Evolutionary conservation across 768 basidiomycete species (phyloP).

Genomic region (Mycena haematopus): DNA sequence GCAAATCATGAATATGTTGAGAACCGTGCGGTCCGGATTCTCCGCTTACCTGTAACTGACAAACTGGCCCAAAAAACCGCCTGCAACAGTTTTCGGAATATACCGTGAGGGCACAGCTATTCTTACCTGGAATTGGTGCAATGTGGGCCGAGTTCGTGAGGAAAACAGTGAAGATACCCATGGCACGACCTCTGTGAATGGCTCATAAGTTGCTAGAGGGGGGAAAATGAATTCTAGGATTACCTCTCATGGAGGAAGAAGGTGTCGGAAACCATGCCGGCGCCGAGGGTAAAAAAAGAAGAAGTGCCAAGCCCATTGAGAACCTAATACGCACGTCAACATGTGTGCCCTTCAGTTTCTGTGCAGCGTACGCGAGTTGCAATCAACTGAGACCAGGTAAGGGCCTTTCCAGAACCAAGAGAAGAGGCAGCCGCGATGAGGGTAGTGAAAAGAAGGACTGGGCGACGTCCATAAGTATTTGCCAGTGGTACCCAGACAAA

Average conservation of each 20-base stretch:
- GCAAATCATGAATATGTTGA: not conserved
- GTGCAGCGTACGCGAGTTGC: slow-evolving; percentile 18
- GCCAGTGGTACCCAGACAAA: slow-evolving; percentile 33
- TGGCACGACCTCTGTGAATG: slow-evolving; percentile 44
- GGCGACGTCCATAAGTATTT: slow-evolving; percentile 32
- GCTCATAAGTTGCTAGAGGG: slow-evolving; percentile 42
- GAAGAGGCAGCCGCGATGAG: slow-evolving; percentile 29
- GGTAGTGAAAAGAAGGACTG: slow-evolving; percentile 29
- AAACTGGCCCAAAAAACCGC: slow-evolving; percentile 34
- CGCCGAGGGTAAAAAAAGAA: slow-evolving; percentile 25
- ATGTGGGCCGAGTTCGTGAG: slow-evolving; percentile 49
- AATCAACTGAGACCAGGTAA: slow-evolving; percentile 28
- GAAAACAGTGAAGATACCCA: slow-evolving; percentile 51
- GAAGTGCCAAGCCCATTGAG: slow-evolving; percentile 22
- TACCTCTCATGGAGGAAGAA: slow-evolving; percentile 45
- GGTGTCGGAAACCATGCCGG: slow-evolving; percentile 29
- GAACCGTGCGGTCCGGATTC: not conserved
- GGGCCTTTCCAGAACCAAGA: slow-evolving; percentile 25
- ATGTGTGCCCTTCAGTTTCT: not conserved
- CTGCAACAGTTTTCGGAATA: slow-evolving; percentile 26
- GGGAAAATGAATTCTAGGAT: slow-evolving; percentile 38
- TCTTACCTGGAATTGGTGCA: slow-evolving; percentile 44
- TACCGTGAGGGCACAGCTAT: not conserved
- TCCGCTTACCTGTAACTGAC: slow-evolving; percentile 18
- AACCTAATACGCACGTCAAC: slow-evolving; percentile 10